Percentiles rank a stretch among this genome's conserved stretches.
Evolutionary conservation across 2,329 filamentous ascomycete genomes (phyloP).

Genomic region (Clonostachys byssicola): DNA sequence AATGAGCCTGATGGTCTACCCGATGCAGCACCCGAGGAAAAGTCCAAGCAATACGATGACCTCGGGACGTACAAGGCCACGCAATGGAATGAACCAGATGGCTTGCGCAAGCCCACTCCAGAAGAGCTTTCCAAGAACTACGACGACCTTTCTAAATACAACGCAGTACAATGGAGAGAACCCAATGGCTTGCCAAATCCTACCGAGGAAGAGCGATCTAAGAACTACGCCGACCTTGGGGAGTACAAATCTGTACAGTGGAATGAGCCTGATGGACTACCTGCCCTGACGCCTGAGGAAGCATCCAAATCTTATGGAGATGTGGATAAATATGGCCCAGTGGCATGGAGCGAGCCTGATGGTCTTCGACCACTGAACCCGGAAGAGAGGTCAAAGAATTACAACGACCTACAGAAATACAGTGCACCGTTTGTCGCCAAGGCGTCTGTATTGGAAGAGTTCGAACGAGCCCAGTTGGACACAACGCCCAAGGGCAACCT

Average conservation of each 20-base stretch:
- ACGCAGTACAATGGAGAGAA: conserved; percentile 17
- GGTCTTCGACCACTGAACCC: conserved; percentile 16
- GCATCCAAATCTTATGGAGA: conserved; percentile 28
- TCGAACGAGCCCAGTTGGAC: conserved; percentile 18
- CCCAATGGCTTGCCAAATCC: conserved; percentile 12
- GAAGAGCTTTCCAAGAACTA: conserved; percentile 18
- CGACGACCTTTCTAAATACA: conserved; percentile 24
- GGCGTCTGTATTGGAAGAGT: conserved; percentile 16
- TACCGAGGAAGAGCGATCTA: conserved; percentile 25
- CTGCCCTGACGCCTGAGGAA: conserved; percentile 20
- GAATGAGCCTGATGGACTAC: conserved; percentile 27
- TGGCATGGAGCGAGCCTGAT: conserved; percentile 26
- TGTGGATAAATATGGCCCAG: conserved; percentile 22
- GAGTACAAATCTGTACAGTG: conserved; percentile 25
- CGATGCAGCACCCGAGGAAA: conserved; percentile 19
- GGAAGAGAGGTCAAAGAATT: conserved; percentile 27
- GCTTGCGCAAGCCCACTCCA: conserved; percentile 11
- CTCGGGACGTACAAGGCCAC: conserved; percentile 20
- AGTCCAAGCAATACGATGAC: conserved; percentile 22
- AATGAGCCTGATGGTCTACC: conserved; percentile 16
- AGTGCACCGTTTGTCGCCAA: conserved; percentile 24
- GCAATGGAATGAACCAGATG: conserved; percentile 18
- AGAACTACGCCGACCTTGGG: conserved; percentile 31
- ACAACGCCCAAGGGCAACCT: conserved; percentile 25
- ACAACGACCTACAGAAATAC: conserved; percentile 27